These are phyloP conservation scores for Penicillium sp. DNA, from an alignment of 2,329 filamentous ascomycete species.

Conservation along the genomic window DNA sequence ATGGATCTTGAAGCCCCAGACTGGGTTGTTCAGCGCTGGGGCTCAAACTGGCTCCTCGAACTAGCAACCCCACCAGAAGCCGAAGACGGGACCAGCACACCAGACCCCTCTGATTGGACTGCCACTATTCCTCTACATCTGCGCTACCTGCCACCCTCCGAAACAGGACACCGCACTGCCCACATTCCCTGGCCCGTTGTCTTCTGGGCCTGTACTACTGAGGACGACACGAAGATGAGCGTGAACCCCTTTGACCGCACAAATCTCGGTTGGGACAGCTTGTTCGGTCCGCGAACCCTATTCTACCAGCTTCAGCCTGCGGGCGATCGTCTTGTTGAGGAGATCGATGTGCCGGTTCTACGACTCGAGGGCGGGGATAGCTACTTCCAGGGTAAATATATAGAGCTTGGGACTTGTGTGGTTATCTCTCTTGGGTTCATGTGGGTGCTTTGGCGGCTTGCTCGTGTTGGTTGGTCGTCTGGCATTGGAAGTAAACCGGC, in stretches of 20 bases:
- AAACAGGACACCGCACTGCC: constrained; percentile 54
- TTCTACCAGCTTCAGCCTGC: constrained; percentile 75
- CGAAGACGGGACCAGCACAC: constrained; percentile 1
- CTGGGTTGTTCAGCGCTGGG: constrained; percentile 76
- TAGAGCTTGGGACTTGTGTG: constrained; percentile 57
- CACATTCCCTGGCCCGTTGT: constrained; percentile 77
- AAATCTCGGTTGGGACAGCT: constrained; percentile 80
- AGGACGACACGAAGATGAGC: constrained; percentile 61
- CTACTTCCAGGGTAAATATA: constrained; percentile 35
- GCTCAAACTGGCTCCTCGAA: constrained; percentile 73
- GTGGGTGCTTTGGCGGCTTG: constrained; percentile 67
- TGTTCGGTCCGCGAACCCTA: constrained; percentile 73
- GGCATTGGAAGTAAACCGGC: constrained; percentile 10
- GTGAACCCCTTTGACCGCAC: constrained; percentile 81
- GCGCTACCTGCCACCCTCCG: constrained; percentile 70
- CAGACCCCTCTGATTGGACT: constrained; percentile 31
- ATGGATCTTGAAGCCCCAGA: constrained; percentile 89
- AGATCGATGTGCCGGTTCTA: constrained; percentile 65
- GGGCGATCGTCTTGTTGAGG: constrained; percentile 52
- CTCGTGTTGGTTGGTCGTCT: constrained; percentile 28
- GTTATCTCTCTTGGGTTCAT: constrained; percentile 64
- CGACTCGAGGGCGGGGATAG: constrained; percentile 53
- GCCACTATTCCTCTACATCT: constrained; percentile 74
- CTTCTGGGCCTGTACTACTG: constrained; percentile 82
- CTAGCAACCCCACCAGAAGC: constrained; percentile 56